Base-by-base conservation (phyloP, 208 protist genomes). In the Phytomonas francai region DNA sequence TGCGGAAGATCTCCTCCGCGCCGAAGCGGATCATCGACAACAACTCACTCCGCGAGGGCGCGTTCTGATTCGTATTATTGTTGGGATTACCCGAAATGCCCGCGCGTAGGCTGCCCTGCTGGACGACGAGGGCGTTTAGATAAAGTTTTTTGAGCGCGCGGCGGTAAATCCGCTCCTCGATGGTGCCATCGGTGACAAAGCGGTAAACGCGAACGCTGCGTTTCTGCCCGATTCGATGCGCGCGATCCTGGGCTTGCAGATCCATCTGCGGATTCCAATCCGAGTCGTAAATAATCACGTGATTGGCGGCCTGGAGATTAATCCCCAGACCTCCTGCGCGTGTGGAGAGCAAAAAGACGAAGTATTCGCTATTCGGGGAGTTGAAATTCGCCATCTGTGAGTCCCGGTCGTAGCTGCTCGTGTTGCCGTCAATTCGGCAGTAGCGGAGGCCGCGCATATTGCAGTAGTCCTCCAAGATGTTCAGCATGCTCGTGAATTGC, bases 241-340 rank as follows among this genome's bases (percentile, higher is more conserved):
- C 97, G 34, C 98, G 83, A 73, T 99, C 98, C 79, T 98, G 93
- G 8, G 98, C 98, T 76, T 99, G 98, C 57, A 99, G 73, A 78
- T 99, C 98, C 83, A 97, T 97, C 83, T 99, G 96, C 59, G 95
- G 95, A 79, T 99, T 99, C 97, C 97, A 99, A 77, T 99, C 98
- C 6, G 80, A 93, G 84, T 99, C 98, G 78, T 98, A 99, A 32
- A 99, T 76, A 68, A 99, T 95, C 57, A 99, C 98, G 49, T 97
- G 92, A 74, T 99, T 98, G 3, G 98, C 98, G 9, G 97, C 98
- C 68, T 97, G 93, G 39, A 99, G 76, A 71, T 99, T 99, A 74
- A 99, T 98, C 70, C 98, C 98, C 7, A 99, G 86, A 61, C 98
- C 98, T 59, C 98, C 98, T 5, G 98, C 97, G 39, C 98, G 88